Base-by-base conservation (phyloP, 805 yeast genomes). In the Lachancea kluyveri region DNA sequence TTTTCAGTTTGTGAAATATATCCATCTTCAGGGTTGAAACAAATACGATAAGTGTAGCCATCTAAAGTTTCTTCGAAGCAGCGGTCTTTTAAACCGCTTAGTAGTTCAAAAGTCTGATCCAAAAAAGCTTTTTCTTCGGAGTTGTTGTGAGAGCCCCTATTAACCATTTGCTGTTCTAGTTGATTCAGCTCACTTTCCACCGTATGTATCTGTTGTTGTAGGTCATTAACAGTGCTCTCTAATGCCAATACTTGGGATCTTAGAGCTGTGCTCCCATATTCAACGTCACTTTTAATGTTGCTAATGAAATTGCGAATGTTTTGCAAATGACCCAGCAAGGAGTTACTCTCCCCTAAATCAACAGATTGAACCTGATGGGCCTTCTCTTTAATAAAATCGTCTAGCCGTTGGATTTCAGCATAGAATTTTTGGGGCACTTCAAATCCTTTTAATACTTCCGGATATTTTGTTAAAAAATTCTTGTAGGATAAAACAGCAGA, bases 401-500 rank as follows among this genome's bases (percentile, higher is more conserved):
- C 26, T 11, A 53, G 23, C 9, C 39, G 33, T 4, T 40, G 34
- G 21, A 51, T 28, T 12, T 40, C 40, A 7, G 36, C 22, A 2
- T 21, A 5, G 16, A 45, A 46, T 9, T 37, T 29, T 10, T 31
- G 24, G 2, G 57, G 35, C 26, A 49, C 13, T 12, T 13, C 26
- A 12, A 20, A 37, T 6, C 28, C 26, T 4, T 35, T 30, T 6
- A 39, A 28, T 3, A 36, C 7, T 3, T 13, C 19, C 3, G 38
- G 26, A 27, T 50, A 48, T 26, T 43, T 41, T 8, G 38, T 28
- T 16, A 50, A 26, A 30, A 46, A 45, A 45, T 46, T 37, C 24
- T 43, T 42, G 49, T 57, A 79, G 0, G 62, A 48, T 15, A 63
- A 59, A 4, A 79, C 78, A 0, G 83, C 72, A 10, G 59, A 66